phyloP scores from a whole-genome alignment of 2,329 filamentous ascomycete species.

The Curvularia eragrostidis region DNA sequence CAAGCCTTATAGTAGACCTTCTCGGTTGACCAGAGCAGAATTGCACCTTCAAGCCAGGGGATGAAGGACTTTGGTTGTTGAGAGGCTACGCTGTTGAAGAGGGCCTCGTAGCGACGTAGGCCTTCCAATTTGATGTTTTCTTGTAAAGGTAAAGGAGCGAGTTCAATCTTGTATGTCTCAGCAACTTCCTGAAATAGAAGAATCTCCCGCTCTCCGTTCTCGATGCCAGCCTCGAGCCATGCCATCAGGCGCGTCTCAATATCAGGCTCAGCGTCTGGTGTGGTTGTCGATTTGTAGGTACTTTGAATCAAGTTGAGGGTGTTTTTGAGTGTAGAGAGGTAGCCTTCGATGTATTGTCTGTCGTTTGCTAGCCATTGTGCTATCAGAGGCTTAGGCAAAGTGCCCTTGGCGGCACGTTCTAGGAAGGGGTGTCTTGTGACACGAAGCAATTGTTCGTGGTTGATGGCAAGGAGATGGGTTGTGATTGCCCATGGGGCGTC shows the following conservation, averaged over 20 bases:
- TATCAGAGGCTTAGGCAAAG: constrained; percentile 39
- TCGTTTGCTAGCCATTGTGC: constrained; percentile 47
- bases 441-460: constrained; percentile 36
- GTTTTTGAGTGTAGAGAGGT: constrained; percentile 36
- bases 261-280: constrained; percentile 22
- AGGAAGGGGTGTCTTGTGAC: constrained; percentile 44
- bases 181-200: constrained; percentile 43
- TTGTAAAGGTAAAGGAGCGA: constrained; percentile 21
- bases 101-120: constrained; percentile 38
- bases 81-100: constrained; percentile 27
- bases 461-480: constrained; percentile 39
- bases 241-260: constrained; percentile 35
- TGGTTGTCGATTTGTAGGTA: constrained; percentile 18
- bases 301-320: constrained; percentile 31
- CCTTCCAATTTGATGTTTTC: constrained; percentile 34
- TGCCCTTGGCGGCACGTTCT: constrained; percentile 37
- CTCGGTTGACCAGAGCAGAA: constrained; percentile 45
- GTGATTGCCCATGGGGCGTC: constrained; percentile 38
- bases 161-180: constrained; percentile 33
- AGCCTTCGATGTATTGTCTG: constrained; percentile 43
- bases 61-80: constrained; percentile 24
- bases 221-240: constrained; percentile 42
- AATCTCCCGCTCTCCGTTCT: constrained; percentile 44
- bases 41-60: constrained; percentile 44
- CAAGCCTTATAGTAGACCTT: constrained; percentile 47